These are phyloP conservation scores for Leishmania tropica DNA, from an alignment of 208 protist genomes.

Conservation along the genomic window DNA sequence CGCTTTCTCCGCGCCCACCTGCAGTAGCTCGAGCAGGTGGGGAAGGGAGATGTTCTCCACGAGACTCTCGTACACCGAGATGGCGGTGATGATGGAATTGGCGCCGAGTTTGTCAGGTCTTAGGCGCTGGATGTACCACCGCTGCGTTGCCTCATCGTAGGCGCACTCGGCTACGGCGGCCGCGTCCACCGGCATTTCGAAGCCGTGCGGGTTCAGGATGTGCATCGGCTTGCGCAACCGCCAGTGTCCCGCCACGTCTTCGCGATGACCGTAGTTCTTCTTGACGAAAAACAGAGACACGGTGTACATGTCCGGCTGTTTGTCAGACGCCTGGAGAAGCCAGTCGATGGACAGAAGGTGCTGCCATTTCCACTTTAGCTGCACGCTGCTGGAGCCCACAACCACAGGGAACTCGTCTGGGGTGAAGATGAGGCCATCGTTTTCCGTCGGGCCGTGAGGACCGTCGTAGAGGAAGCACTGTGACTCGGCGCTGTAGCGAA, in stretches of 20 bases:
- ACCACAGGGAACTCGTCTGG: slow-evolving; percentile 67
- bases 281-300: slow-evolving; percentile 76
- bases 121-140: slow-evolving; percentile 72
- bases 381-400: slow-evolving; percentile 55
- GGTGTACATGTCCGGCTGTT: slow-evolving; percentile 35
- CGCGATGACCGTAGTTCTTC: slow-evolving; percentile 59
- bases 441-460: slow-evolving; percentile 51
- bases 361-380: slow-evolving; percentile 89
- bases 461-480: slow-evolving; percentile 51
- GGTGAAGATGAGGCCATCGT: slow-evolving; percentile 86
- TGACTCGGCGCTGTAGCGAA: slow-evolving; percentile 23
- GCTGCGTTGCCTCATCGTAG: slow-evolving; percentile 37
- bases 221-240: slow-evolving; percentile 46
- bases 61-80: slow-evolving; percentile 81
- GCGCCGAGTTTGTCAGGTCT: slow-evolving; percentile 68
- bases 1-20: not conserved
- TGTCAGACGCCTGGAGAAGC: slow-evolving; percentile 38
- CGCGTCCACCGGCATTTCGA: slow-evolving; percentile 36
- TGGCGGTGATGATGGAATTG: slow-evolving; percentile 81
- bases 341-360: slow-evolving; percentile 79
- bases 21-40: slow-evolving; percentile 38
- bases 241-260: slow-evolving; percentile 63
- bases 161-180: slow-evolving; percentile 63
- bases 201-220: slow-evolving; percentile 53
- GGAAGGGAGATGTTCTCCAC: slow-evolving; percentile 64